phyloP scores from a whole-genome alignment of 352 stramenopile genomes.

The Globisporangium parvum region DNA sequence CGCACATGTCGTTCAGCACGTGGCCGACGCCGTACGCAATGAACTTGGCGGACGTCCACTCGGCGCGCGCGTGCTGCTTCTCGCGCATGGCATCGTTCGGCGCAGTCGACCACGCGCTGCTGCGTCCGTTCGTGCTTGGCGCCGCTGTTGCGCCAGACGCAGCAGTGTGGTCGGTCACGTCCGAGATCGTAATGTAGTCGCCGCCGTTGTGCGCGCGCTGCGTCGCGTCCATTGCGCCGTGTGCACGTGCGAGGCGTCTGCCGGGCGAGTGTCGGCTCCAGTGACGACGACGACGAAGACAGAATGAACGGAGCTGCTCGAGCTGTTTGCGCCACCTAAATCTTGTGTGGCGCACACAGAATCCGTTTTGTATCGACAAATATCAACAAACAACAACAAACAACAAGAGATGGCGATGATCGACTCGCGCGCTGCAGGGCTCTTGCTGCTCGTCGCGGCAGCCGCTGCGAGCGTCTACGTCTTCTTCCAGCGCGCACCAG shows the following conservation, averaged over 20 bases:
- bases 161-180: conserved; percentile 1
- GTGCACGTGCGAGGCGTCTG: too few relatives aligned
- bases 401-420: conserved; percentile 1
- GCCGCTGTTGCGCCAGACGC: neutral
- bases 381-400: neutral
- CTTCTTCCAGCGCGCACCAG: conserved; percentile 64
- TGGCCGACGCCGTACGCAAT: conserved; percentile 78
- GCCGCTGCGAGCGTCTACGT: conserved; percentile 44
- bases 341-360: too few relatives aligned
- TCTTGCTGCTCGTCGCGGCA: conserved; percentile 35
- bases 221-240: neutral
- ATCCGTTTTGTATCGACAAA: neutral
- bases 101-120: neutral
- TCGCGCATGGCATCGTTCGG: conserved; percentile 2
- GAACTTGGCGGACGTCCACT: conserved; percentile 57
- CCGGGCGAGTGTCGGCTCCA: too few relatives aligned
- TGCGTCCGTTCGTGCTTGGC: neutral
- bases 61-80: conserved; percentile 5
- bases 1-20: conserved; percentile 87
- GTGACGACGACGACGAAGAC: neutral
- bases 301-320: neutral
- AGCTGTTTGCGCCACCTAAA: neutral
- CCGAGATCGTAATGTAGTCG: conserved; percentile 14
- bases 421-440: conserved; percentile 26
- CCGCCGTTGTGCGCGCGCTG: neutral